Conservation (phyloP, 2,329 filamentous ascomycete genomes). For the Chrysosporium queenslandicum region DNA sequence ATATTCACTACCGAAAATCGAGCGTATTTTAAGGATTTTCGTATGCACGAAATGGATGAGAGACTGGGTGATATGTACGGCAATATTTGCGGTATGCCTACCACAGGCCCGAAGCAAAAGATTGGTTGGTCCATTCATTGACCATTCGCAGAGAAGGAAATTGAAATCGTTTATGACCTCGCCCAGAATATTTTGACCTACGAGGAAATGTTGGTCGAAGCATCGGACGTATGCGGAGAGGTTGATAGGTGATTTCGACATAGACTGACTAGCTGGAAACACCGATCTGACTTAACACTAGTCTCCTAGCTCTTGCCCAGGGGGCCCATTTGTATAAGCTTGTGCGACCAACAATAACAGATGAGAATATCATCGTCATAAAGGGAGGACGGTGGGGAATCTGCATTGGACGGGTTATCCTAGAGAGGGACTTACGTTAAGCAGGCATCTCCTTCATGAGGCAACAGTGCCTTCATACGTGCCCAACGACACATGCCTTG, state of each 20-base stretch:
- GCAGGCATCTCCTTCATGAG: constrained; percentile 72
- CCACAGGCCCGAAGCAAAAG: not conserved
- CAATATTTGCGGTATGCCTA: constrained; percentile 61
- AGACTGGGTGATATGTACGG: constrained; percentile 78
- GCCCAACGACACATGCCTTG: constrained; percentile 65
- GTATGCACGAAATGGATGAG: constrained; percentile 71
- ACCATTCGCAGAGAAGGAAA: constrained; percentile 58
- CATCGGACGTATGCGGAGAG: constrained; percentile 76
- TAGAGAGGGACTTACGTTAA: constrained; percentile 1
- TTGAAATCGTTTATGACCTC: constrained; percentile 74
- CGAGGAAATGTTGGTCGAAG: constrained; percentile 53
- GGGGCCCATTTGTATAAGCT: constrained; percentile 68
- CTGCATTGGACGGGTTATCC: not conserved
- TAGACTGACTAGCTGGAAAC: not conserved
- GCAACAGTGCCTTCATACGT: constrained; percentile 70
- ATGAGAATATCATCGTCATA: constrained; percentile 62
- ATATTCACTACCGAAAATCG: constrained; percentile 62
- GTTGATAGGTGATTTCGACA: constrained; percentile 50
- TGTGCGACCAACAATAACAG: constrained; percentile 57
- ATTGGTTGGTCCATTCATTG: not conserved
- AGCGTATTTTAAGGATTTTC: constrained; percentile 76
- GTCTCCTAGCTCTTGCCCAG: constrained; percentile 66
- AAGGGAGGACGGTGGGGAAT: constrained; percentile 55
- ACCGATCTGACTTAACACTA: constrained; percentile 25
- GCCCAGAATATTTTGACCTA: constrained; percentile 60